phyloP scores from a whole-genome alignment of 75 land plant species.

The Chamaecyparis obtusa region DNA sequence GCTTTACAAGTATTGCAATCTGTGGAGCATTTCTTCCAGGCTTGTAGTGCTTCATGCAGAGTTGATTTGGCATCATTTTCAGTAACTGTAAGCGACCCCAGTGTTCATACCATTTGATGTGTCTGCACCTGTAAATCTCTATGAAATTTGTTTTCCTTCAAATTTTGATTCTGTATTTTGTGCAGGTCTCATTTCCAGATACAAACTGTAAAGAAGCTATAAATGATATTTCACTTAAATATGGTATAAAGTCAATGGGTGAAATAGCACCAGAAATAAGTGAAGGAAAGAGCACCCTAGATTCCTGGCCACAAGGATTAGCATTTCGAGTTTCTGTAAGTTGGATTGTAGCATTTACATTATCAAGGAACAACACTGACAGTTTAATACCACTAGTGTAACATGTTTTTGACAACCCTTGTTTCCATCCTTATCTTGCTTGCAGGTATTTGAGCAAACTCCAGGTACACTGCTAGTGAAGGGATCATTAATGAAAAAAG shows the following conservation, averaged over 20 bases:
- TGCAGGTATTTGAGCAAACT: slow-evolving; percentile 79
- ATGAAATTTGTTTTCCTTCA: background rate
- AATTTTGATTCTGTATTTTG: slow-evolving; percentile 11
- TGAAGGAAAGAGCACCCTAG: background rate
- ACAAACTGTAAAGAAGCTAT: slow-evolving; percentile 21
- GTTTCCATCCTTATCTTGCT: slow-evolving; percentile 1
- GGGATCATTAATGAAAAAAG: slow-evolving; percentile 37
- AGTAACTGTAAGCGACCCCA: slow-evolving; percentile 44
- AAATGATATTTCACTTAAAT: slow-evolving; percentile 1
- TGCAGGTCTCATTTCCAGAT: slow-evolving; percentile 36
- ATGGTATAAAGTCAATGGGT: background rate
- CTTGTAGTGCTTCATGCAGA: slow-evolving; percentile 53
- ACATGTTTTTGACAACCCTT: background rate
- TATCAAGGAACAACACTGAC: background rate
- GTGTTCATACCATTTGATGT: slow-evolving; percentile 1
- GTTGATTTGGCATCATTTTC: slow-evolving; percentile 47
- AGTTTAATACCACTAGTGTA: background rate
- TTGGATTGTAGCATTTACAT: slow-evolving; percentile 6
- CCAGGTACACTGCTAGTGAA: slow-evolving; percentile 78
- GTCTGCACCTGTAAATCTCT: background rate
- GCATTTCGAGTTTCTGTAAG: slow-evolving; percentile 56
- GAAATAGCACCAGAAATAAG: slow-evolving; percentile 10
- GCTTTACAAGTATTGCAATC: slow-evolving; percentile 62
- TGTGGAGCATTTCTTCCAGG: slow-evolving; percentile 45
- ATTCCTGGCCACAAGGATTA: slow-evolving; percentile 7